phyloP scores from a whole-genome alignment of 192 early-diverging fungal genomes.

The Gamsiella multidivaricata region DNA sequence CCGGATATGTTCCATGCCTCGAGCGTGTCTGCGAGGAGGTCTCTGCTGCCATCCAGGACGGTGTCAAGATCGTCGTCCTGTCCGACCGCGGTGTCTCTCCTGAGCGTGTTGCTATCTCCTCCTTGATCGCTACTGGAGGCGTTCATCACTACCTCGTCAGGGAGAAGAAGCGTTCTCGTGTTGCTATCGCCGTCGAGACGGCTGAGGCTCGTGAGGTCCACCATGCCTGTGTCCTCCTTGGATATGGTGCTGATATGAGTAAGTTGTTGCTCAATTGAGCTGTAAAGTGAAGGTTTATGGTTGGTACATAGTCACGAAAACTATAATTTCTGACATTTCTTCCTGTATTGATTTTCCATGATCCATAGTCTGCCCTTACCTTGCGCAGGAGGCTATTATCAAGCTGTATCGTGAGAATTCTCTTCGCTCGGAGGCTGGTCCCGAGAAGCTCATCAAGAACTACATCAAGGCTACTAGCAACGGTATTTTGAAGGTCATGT shows the following conservation, averaged over 20 bases:
- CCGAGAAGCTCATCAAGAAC: conserved; percentile 80
- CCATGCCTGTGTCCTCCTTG: conserved; percentile 94
- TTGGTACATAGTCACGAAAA: neutral
- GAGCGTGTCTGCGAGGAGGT: conserved; percentile 92
- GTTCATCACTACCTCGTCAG: conserved; percentile 95
- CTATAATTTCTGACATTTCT: neutral
- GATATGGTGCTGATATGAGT: conserved; percentile 93
- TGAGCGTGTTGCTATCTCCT: conserved; percentile 83
- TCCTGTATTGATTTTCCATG: neutral
- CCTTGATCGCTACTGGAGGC: conserved; percentile 88
- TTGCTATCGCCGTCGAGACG: conserved; percentile 90
- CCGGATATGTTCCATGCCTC: conserved; percentile 80
- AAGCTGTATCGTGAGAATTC: conserved; percentile 89
- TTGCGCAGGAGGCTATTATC: conserved; percentile 88
- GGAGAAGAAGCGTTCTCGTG: conserved; percentile 86
- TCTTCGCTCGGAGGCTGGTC: conserved; percentile 69
- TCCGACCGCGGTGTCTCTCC: conserved; percentile 75
- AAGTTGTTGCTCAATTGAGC: conserved; percentile 27
- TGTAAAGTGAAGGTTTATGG: too few species aligned
- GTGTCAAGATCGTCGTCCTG: conserved; percentile 85
- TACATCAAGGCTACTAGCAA: conserved; percentile 91
- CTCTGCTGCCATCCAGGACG: conserved; percentile 80
- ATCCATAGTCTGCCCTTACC: conserved; percentile 83
- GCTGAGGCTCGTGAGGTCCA: conserved; percentile 96
- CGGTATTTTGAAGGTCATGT: conserved; percentile 98